Percentiles rank a stretch among this genome's conserved stretches.
Conservation (phyloP, 2,329 filamentous ascomycete species). For the Phaeosphaeria sp. region DNA sequence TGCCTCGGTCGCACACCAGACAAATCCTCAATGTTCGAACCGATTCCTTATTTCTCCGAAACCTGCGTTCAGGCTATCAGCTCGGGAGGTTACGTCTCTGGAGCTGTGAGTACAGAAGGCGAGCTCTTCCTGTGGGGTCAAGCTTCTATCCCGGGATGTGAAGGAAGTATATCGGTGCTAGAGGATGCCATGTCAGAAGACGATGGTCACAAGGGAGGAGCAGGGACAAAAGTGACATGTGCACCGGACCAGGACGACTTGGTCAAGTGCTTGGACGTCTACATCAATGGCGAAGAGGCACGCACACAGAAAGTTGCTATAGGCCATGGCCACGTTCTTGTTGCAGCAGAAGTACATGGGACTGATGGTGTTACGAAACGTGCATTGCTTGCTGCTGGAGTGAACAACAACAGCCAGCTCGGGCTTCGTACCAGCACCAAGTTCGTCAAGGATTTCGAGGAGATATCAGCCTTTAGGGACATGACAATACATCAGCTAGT, state of each 20-base stretch:
- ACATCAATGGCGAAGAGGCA: conserved; percentile 26
- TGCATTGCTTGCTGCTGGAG: conserved; percentile 35
- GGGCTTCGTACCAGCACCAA: conserved; percentile 14
- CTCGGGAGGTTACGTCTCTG: conserved; percentile 41
- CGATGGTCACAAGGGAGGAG: neutral
- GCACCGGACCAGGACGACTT: conserved; percentile 33
- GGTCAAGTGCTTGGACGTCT: conserved; percentile 30
- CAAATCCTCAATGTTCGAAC: conserved; percentile 7
- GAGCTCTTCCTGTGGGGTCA: conserved; percentile 46
- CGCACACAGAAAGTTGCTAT: conserved; percentile 32
- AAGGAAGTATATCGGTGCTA: conserved; percentile 25
- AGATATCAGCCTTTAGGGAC: conserved; percentile 26
- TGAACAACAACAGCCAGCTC: conserved; percentile 32
- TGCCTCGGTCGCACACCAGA: conserved; percentile 28
- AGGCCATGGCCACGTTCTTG: conserved; percentile 37
- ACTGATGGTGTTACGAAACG: conserved; percentile 3
- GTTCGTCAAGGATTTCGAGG: conserved; percentile 28
- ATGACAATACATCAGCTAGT: conserved; percentile 24
- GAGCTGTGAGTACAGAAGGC: conserved; percentile 36
- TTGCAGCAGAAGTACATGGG: conserved; percentile 26
- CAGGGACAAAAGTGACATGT: conserved; percentile 2
- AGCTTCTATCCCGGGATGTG: conserved; percentile 28
- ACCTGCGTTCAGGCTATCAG: conserved; percentile 29
- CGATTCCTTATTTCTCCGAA: conserved; percentile 36
- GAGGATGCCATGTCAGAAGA: neutral